Conservation (phyloP, 352 stramenopile genomes). For the Vaucheria bursata region DNA sequence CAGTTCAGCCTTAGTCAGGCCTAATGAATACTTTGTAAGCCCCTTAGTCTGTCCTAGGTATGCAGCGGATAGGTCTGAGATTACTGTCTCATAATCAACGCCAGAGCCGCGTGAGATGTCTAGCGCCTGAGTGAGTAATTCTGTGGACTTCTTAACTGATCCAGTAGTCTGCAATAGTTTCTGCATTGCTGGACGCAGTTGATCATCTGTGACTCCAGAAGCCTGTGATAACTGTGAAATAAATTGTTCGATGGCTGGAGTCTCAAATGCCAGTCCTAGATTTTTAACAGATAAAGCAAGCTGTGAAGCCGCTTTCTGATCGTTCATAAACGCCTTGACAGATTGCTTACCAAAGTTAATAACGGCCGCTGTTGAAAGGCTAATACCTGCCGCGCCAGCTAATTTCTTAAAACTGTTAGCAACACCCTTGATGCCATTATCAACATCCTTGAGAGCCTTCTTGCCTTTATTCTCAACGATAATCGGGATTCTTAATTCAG, state of each 20-base stretch:
- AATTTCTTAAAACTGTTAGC: not conserved
- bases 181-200: not conserved
- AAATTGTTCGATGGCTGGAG: not conserved
- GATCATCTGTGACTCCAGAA: not conserved
- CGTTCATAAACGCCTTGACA: not conserved
- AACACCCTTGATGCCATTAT: not conserved
- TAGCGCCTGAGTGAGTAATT: not conserved
- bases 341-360: not conserved
- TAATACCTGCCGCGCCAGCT: not conserved
- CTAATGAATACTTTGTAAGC: not conserved
- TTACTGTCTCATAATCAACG: not conserved
- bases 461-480: not conserved
- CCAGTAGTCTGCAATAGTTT: not conserved
- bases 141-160: not conserved
- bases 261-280: not conserved
- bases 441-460: not conserved
- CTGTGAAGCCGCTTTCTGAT: not conserved
- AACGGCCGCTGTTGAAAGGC: not conserved
- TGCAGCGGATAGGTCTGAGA: not conserved
- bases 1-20: not conserved
- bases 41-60: not conserved
- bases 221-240: not conserved
- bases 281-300: not conserved
- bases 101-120: not conserved
- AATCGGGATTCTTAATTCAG: not conserved